These are phyloP conservation scores for Claviceps arundinis DNA, from an alignment of 2,329 filamentous ascomycete genomes.

Conservation along the genomic window DNA sequence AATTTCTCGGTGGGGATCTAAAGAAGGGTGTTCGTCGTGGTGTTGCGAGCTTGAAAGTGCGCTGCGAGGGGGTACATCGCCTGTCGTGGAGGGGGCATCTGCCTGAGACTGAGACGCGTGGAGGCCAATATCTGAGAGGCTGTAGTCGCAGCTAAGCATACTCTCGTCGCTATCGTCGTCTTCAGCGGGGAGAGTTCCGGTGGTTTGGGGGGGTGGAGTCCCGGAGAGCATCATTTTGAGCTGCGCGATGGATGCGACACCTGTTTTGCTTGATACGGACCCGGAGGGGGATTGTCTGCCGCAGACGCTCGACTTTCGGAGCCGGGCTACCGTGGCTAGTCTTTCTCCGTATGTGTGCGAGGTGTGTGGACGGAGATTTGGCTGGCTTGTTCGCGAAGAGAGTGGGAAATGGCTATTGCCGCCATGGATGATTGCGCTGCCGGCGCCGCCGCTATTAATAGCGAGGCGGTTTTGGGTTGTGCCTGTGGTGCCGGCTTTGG, in stretches of 20 bases:
- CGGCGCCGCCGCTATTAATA: constrained; percentile 27
- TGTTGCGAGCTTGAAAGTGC: constrained; percentile 22
- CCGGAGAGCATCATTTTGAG: constrained; percentile 48
- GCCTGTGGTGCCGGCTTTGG: constrained; percentile 48
- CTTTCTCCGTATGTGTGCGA: constrained; percentile 23
- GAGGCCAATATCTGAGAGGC: constrained; percentile 53
- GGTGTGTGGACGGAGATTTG: constrained; percentile 36
- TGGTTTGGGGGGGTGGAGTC: constrained; percentile 27
- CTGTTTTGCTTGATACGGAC: constrained; percentile 31
- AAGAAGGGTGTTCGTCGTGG: constrained; percentile 12
- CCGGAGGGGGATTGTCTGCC: constrained; percentile 34
- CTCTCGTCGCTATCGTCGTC: constrained; percentile 49
- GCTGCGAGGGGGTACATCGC: constrained; percentile 15
- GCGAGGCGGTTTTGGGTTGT: constrained; percentile 42
- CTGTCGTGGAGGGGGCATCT: constrained; percentile 13
- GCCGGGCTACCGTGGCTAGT: constrained; percentile 24
- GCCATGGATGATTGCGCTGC: constrained; percentile 20
- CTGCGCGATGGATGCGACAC: constrained; percentile 49
- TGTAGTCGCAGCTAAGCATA: constrained; percentile 57
- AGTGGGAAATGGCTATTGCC: constrained; percentile 24
- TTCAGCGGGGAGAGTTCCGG: constrained; percentile 18
- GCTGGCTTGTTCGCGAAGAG: constrained; percentile 38
- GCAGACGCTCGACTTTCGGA: constrained; percentile 41
- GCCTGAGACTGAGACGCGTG: constrained; percentile 31
- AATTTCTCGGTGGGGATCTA: constrained; percentile 4